Percentiles rank a stretch among this genome's conserved stretches.
phyloP scores from a whole-genome alignment of 257 asterid genomes.

The Salvia miltiorrhiza region DNA sequence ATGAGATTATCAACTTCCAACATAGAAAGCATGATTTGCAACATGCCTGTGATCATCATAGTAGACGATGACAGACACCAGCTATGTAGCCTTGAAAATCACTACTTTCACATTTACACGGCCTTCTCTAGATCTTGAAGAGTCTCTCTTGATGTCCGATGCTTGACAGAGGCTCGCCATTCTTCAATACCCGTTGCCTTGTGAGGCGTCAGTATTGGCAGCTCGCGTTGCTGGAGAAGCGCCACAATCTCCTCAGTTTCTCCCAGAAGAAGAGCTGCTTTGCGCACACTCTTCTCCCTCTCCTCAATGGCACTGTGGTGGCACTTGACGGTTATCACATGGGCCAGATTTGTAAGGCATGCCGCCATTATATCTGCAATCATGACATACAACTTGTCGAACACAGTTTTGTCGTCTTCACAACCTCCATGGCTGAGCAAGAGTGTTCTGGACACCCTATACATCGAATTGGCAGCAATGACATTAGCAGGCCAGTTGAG shows the following conservation, averaged over 20 bases:
- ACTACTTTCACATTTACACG: background rate
- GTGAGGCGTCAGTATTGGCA: conserved; percentile 17
- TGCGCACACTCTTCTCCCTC: conserved; percentile 36
- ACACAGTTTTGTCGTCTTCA: conserved; percentile 24
- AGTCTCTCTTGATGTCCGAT: background rate
- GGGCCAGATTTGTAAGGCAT: conserved; percentile 32
- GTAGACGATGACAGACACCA: too few relatives aligned
- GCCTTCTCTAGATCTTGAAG: background rate
- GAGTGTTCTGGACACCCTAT: conserved; percentile 29
- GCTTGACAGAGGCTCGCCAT: conserved; percentile 31
- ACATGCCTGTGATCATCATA: background rate
- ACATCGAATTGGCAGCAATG: conserved; percentile 44
- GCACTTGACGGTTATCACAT: conserved; percentile 35
- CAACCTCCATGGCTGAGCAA: background rate
- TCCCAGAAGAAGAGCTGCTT: conserved; percentile 38
- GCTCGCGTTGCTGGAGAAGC: conserved; percentile 30
- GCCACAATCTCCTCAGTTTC: conserved; percentile 39
- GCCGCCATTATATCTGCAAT: conserved; percentile 41
- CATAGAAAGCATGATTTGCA: conserved; percentile 14
- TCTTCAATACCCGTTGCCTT: conserved; percentile 29
- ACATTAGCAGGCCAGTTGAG: conserved; percentile 35
- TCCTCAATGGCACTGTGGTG: conserved; percentile 35
- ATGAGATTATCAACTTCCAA: background rate
- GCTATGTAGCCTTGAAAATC: too few relatives aligned
- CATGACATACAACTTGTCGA: conserved; percentile 23